Base-by-base conservation (phyloP, 768 basidiomycete species). In the Rhizopogon vinicolor region DNA sequence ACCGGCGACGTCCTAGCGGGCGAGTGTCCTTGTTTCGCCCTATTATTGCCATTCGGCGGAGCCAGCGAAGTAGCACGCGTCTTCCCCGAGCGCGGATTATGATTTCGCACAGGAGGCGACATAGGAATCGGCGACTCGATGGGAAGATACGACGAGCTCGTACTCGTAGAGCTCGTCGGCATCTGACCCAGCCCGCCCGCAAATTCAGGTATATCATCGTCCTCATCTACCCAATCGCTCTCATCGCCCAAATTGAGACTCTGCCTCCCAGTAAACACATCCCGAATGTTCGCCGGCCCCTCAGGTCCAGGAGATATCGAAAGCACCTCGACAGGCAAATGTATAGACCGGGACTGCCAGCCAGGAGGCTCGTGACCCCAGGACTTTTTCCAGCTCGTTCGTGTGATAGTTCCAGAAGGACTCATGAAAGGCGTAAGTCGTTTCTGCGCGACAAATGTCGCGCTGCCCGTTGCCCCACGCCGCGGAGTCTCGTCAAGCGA, bases 361-460 rank as follows among this genome's bases (percentile, higher is more conserved):
- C 90, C 91, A 19, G 91, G 89, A 6, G 91, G 91, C 62, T 93
- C 89, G 29, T 86, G 72, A 1, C 91, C 91, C 91, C 91, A 93
- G 7, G 86, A 82, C 68, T 91, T 91, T 76, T 90, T 92, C 91
- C 91, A 93, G 65, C 87, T 87, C 19, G 87, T 85, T 31, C 85
- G 81, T 33, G 87, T 82, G 49, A 83, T 65, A 3, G 77, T 74
- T 33, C 73, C 72, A 52, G 73, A 75, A 10, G 84, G 85, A 60
- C 80, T 85, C 61, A 74, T 72, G 66, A 91, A 90, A 1, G 89
- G 86, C 2, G 85, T 89, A 58, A 81, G 75, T 25, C 87, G 83
- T 64, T 93, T 93, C 68, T 93, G 91, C 6, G 89, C 91, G 33
- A 93, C 76, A 59, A 93, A 91, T 3, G 87, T 86, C 37, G 86